A percentile compares a stretch with the other conserved stretches of the same genome.
phyloP scores from a whole-genome alignment of 176 grass and related monocot genomes.

The Rhynchospora breviuscula region DNA sequence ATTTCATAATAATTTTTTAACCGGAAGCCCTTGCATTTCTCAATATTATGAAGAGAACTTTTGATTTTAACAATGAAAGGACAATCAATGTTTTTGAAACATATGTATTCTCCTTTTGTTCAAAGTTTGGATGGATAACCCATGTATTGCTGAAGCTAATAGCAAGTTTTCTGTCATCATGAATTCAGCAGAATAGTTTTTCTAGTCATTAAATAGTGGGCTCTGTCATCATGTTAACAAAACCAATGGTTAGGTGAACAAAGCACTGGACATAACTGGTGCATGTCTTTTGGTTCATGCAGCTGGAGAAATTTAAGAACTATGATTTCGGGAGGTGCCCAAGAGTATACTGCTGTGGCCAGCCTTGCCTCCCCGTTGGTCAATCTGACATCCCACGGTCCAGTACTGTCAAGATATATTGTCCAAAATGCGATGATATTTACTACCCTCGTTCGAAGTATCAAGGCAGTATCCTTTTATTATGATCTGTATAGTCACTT shows the following conservation, averaged over 20 bases:
- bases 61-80: background rate
- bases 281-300: constrained; percentile 19
- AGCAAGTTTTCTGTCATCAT: background rate
- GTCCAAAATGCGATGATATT: constrained; percentile 94
- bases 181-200: background rate
- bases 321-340: constrained; percentile 98
- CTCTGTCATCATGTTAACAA: background rate
- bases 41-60: background rate
- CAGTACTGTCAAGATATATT: constrained; percentile 92
- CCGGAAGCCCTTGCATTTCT: constrained; percentile 3
- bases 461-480: constrained; percentile 98
- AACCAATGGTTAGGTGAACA: background rate
- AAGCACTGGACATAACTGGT: background rate
- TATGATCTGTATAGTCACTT: background rate
- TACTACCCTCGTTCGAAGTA: constrained; percentile 93
- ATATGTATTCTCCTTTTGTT: background rate
- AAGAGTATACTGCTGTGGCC: constrained; percentile 84
- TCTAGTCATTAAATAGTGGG: background rate
- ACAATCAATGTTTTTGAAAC: background rate
- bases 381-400: constrained; percentile 90
- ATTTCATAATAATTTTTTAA: constrained; percentile 4
- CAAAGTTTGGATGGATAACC: background rate
- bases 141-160: background rate
- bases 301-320: constrained; percentile 96
- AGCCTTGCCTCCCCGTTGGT: constrained; percentile 90